A percentile compares a stretch with the other conserved stretches of the same genome.
Conservation (phyloP, 2,329 filamentous ascomycete species). For the Penicillium expansum region DNA sequence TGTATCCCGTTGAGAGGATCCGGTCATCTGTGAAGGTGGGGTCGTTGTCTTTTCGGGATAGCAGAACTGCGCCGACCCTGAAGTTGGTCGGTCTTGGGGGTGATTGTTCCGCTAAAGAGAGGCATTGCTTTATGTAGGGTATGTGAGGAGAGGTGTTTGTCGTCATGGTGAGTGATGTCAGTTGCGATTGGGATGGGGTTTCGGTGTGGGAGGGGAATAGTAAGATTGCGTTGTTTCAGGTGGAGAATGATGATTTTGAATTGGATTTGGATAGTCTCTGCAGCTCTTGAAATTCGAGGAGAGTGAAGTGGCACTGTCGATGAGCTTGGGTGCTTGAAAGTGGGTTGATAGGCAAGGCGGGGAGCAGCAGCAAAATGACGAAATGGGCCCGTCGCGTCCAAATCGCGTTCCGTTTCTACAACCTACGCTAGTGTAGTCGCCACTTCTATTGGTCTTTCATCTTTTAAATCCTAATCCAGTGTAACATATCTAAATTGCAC, state of each 20-base stretch:
- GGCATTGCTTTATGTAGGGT: slow-evolving; percentile 66
- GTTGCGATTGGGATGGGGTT: neutral
- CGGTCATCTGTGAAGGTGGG: slow-evolving; percentile 37
- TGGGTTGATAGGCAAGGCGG: slow-evolving; percentile 13
- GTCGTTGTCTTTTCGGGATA: slow-evolving; percentile 43
- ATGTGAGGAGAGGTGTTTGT: slow-evolving; percentile 32
- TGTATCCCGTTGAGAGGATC: slow-evolving; percentile 80
- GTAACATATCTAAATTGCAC: neutral
- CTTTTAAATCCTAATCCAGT: neutral
- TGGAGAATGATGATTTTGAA: neutral
- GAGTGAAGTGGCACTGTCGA: neutral
- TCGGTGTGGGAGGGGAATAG: neutral
- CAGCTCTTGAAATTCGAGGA: neutral
- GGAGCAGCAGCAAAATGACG: slow-evolving; percentile 29
- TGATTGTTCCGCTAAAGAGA: slow-evolving; percentile 73
- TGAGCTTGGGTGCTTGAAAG: slow-evolving; percentile 3
- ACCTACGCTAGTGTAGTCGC: neutral
- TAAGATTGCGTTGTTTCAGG: too few species aligned
- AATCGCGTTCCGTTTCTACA: slow-evolving; percentile 21
- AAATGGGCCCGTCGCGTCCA: slow-evolving; percentile 25
- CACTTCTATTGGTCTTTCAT: neutral
- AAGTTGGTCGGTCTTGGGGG: slow-evolving; percentile 89
- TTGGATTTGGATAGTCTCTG: neutral
- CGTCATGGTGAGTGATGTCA: slow-evolving; percentile 18
- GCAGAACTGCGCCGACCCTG: slow-evolving; percentile 86